phyloP scores from a whole-genome alignment of 257 asterid species.

The Jaltomata sinuosa region DNA sequence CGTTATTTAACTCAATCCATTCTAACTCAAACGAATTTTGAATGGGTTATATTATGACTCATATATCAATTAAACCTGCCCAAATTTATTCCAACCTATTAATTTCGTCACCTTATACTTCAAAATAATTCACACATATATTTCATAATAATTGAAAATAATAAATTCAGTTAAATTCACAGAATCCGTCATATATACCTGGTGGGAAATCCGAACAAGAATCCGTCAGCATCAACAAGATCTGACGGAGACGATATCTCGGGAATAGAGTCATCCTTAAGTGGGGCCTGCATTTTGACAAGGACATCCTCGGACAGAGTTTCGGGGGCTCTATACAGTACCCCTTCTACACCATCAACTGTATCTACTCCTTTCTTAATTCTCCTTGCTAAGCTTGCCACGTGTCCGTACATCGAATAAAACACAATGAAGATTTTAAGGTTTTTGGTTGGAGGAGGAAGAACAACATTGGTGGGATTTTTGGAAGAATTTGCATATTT shows the following conservation, averaged over 20 bases:
- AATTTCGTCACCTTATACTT: background rate
- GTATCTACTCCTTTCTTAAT: slow-evolving; percentile 73
- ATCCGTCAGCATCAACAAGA: slow-evolving; percentile 62
- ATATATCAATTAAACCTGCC: background rate
- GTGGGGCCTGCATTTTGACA: slow-evolving; percentile 64
- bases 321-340: slow-evolving; percentile 72
- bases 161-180: fast-evolving
- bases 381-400: slow-evolving; percentile 69
- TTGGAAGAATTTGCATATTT: background rate
- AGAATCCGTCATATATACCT: slow-evolving; percentile 19
- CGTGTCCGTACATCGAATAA: slow-evolving; percentile 98
- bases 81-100: background rate
- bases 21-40: background rate
- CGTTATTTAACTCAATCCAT: background rate
- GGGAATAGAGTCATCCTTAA: slow-evolving; percentile 59
- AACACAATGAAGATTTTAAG: slow-evolving; percentile 56
- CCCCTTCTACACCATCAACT: slow-evolving; percentile 62
- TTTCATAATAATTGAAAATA: background rate
- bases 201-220: slow-evolving; percentile 87
- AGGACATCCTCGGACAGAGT: slow-evolving; percentile 56
- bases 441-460: background rate
- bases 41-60: background rate
- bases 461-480: background rate
- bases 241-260: slow-evolving; percentile 50
- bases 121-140: background rate